Evolutionary conservation across 331 rosid species (phyloP).

Genomic region (Saraca asoca): DNA sequence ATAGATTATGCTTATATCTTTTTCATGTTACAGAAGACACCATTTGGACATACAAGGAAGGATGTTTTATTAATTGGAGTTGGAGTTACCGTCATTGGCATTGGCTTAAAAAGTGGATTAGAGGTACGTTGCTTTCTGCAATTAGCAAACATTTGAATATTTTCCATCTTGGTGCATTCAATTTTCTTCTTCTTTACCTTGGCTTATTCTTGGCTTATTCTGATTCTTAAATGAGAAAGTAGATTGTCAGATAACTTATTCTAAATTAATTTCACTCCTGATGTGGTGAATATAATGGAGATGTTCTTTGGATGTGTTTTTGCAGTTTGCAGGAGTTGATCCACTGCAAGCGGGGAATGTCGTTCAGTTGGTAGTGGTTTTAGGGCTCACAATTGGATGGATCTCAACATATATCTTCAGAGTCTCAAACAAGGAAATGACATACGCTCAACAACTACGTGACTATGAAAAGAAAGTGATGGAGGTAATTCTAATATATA

Average conservation of each 20-base stretch:
- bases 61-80: conserved; percentile 90
- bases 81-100: conserved; percentile 74
- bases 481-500: conserved; percentile 56
- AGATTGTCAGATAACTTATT: background rate
- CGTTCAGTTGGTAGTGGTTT: conserved; percentile 88
- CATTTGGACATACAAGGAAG: conserved; percentile 90
- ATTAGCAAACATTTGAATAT: background rate
- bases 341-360: conserved; percentile 95
- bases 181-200: background rate
- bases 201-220: conserved; percentile 1
- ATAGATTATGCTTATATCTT: background rate
- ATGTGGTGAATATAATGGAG: conserved; percentile 8
- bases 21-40: conserved; percentile 46
- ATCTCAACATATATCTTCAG: conserved; percentile 87
- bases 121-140: conserved; percentile 57
- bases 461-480: conserved; percentile 92
- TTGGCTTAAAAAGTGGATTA: conserved; percentile 81
- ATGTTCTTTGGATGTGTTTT: conserved; percentile 29
- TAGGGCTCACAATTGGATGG: conserved; percentile 95
- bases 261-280: conserved; percentile 1
- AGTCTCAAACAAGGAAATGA: conserved; percentile 99
- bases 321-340: conserved; percentile 83
- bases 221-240: background rate
- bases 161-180: conserved; percentile 16
- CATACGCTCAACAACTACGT: conserved; percentile 90